Conservation (phyloP, 2,329 filamentous ascomycete species). For the Trichoderma guizhouense region DNA sequence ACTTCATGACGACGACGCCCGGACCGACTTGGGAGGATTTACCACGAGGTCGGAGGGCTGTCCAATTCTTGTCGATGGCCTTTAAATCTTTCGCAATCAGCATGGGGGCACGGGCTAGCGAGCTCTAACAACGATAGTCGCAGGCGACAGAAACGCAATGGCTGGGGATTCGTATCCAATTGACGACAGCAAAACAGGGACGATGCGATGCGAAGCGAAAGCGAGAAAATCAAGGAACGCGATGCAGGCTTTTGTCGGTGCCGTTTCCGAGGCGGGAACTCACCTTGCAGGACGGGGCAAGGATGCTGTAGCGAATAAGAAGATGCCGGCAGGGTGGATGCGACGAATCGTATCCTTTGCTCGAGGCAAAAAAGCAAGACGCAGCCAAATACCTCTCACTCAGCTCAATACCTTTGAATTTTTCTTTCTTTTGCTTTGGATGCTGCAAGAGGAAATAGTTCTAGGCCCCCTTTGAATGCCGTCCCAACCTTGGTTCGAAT, state of each 20-base stretch:
- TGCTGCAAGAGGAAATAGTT: not conserved
- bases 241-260: not conserved
- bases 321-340: not conserved
- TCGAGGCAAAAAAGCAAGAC: not conserved
- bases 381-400: not conserved
- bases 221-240: not conserved
- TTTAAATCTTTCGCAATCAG: slow-evolving; percentile 53
- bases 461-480: not conserved
- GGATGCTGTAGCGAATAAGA: not conserved
- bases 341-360: not conserved
- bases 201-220: not conserved
- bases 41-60: slow-evolving; percentile 30
- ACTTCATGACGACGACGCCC: slow-evolving; percentile 67
- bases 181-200: not conserved
- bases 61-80: slow-evolving; percentile 42
- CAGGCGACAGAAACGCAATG: not conserved
- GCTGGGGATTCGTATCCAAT: not conserved
- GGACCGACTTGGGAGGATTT: slow-evolving; percentile 40
- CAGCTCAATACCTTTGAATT: not conserved
- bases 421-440: not conserved
- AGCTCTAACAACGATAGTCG: not conserved
- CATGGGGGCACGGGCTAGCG: slow-evolving; percentile 33
- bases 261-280: not conserved
- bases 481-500: not conserved
- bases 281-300: not conserved